Evolutionary conservation across 805 yeast species (phyloP), one percentile per base, ranked within the genome.

Genomic region (Starmerella stigmatis): DNA sequence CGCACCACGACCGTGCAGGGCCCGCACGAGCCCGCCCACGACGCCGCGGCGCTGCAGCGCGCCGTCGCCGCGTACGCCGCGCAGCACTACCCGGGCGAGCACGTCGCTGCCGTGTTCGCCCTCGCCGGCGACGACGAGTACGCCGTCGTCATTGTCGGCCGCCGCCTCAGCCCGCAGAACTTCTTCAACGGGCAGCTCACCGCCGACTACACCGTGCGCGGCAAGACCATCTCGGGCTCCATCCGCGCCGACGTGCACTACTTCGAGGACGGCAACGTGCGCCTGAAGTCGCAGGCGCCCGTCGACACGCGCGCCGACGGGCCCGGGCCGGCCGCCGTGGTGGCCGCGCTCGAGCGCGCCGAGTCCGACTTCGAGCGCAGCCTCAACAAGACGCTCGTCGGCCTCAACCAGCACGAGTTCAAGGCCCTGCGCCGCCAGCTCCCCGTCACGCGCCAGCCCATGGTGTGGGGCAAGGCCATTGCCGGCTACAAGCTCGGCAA

Each of bases 211-310:
- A 58, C 64, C 6, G 66, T 73, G 46, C 48, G 59, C 1, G 49
- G 59, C 0, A 58, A 60, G 0, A 44, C 60, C 6, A 50, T 82
- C 13, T 54, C 52, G 3, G 95, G 94, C 4, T 59, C 60, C 6
- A 71, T 85, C 28, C 63, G 61, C 17, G 72, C 86, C 26, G 88
- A 84, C 53, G 81, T 88, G 32, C 98, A 89, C 63, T 92, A 88
- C 63, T 92, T 75, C 61, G 98, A 89, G 65, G 97, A 89, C 55
- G 98, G 98, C 25, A 89, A 89, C 58, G 97, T 89, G 16, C 73
- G 89, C 43, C 73, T 92, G 57, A 77, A 74, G 49, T 68, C 78
- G 2, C 51, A 52, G 7, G 66, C 70, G 47, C 43, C 52, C 15
- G 54, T 63, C 17, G 33, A 33, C 34, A 49, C 51, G 8, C 44